A percentile compares a stretch with the other conserved stretches of the same genome.
Evolutionary conservation across 2,329 filamentous ascomycete genomes (phyloP).

Genomic region (Diaporthe amygdali): DNA sequence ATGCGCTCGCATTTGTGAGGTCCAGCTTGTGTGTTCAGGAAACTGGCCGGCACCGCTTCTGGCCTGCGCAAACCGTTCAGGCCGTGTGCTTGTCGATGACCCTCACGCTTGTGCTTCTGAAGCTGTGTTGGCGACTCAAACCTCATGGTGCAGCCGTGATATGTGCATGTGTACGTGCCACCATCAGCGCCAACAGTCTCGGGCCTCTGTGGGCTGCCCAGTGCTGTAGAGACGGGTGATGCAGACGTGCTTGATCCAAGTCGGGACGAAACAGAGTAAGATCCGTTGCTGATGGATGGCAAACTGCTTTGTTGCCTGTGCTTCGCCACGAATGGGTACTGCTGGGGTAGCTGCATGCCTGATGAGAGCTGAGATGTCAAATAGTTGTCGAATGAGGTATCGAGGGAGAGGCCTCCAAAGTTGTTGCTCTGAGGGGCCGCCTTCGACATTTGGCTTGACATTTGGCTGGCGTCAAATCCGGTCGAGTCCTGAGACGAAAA

Average conservation of each 20-base stretch:
- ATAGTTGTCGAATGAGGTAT: slow-evolving; percentile 35
- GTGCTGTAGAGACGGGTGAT: slow-evolving; percentile 35
- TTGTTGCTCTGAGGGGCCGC: slow-evolving; percentile 30
- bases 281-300: slow-evolving; percentile 37
- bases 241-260: slow-evolving; percentile 51
- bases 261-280: slow-evolving; percentile 38
- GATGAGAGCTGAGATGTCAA: slow-evolving; percentile 40
- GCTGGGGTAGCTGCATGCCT: slow-evolving; percentile 51
- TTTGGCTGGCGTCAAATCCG: slow-evolving; percentile 46
- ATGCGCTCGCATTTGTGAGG: slow-evolving; percentile 92
- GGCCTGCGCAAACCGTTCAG: slow-evolving; percentile 42
- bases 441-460: slow-evolving; percentile 47
- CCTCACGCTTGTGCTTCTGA: slow-evolving; percentile 95
- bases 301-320: slow-evolving; percentile 42
- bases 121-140: slow-evolving; percentile 88
- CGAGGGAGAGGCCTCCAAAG: slow-evolving; percentile 30
- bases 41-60: slow-evolving; percentile 52
- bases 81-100: slow-evolving; percentile 77
- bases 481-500: slow-evolving; percentile 68
- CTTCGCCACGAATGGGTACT: slow-evolving; percentile 55
- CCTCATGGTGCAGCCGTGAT: slow-evolving; percentile 85
- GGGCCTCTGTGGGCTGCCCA: slow-evolving; percentile 55
- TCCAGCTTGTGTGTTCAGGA: slow-evolving; percentile 86
- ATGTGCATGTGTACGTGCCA: slow-evolving; percentile 95
- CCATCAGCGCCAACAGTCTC: slow-evolving; percentile 72